Evolutionary conservation across 2,329 filamentous ascomycete species (phyloP), one percentile per base, ranked within the genome.

Genomic region (Monilinia aucupariae): DNA sequence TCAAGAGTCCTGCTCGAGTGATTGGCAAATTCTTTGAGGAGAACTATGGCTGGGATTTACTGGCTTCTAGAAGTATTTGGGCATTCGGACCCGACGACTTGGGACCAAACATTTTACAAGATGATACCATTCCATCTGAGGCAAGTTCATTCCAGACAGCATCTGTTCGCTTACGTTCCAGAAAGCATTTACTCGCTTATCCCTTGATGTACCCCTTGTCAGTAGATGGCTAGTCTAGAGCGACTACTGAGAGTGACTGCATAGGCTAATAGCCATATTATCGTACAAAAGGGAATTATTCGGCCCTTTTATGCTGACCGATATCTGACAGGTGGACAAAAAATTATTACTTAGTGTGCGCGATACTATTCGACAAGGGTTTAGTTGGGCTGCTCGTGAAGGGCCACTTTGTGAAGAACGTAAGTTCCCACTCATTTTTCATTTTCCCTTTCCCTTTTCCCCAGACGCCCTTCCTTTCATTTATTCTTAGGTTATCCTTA

Each of bases 1-100:
- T 99, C 78, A 91, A 89, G 67, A 93, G 97, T 70, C 92, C 94
- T 2, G 89, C 94, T 50, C 88, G 92, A 63, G 92, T 93, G 74
- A 94, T 96, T 49, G 93, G 92, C 71, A 96, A 94, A 72, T 97
- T 96, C 79, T 97, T 99, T 72, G 92, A 97, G 75, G 91, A 96
- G 66, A 94, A 91, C 68, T 96, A 99, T 74, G 93, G 92, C 63
- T 99, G 96, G 88, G 94, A 99, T 77, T 85, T 97, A 71, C 82
- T 99, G 66, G 93, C 94, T 17, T 91, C 91, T 30, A 85, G 94
- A 71, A 97, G 92, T 74, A 96, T 99, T 72, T 99, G 94, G 94
- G 94, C 94, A 1, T 99, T 99, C 77, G 94, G 94, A 3, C 94
- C 94, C 4, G 93, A 97, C 64, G 94, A 99, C 68, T 89, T 87